phyloP scores from a whole-genome alignment of 2,329 filamentous ascomycete genomes.

The Arthrobotrys conoides region DNA sequence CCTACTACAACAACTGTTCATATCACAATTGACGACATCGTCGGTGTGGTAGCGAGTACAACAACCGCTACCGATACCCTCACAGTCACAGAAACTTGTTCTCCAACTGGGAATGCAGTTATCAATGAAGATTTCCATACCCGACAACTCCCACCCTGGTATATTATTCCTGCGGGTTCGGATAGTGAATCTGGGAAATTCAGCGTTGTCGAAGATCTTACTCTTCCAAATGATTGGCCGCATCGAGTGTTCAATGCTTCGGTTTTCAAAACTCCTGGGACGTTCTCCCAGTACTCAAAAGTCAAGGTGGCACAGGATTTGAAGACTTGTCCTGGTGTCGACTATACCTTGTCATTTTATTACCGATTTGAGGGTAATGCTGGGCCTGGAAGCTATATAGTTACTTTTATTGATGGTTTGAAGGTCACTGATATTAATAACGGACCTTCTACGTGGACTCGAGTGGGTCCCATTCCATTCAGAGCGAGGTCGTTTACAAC shows the following conservation, averaged over 20 bases:
- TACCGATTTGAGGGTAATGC: conserved; percentile 10
- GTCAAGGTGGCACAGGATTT: conserved; percentile 33
- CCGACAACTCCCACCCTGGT: conserved; percentile 31
- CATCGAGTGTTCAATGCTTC: neutral
- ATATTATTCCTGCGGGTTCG: neutral
- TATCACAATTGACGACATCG: neutral
- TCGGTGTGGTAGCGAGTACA: neutral
- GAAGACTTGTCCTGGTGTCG: conserved; percentile 32
- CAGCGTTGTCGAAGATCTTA: neutral
- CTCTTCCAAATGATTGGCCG: neutral
- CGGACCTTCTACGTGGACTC: neutral
- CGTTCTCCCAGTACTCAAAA: neutral
- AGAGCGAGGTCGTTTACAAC: neutral
- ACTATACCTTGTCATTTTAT: conserved; percentile 18
- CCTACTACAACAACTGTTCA: neutral
- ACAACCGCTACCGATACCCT: neutral
- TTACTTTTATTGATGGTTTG: neutral
- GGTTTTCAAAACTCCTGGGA: neutral
- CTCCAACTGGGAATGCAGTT: conserved; percentile 21
- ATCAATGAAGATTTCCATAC: conserved; percentile 25
- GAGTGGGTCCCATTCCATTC: neutral
- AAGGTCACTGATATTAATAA: neutral
- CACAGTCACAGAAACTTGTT: conserved; percentile 2
- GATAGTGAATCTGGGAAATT: neutral
- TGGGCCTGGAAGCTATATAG: neutral